Evolutionary conservation across 805 yeast genomes (phyloP).

Genomic region (Wickerhamiella parazyma): DNA sequence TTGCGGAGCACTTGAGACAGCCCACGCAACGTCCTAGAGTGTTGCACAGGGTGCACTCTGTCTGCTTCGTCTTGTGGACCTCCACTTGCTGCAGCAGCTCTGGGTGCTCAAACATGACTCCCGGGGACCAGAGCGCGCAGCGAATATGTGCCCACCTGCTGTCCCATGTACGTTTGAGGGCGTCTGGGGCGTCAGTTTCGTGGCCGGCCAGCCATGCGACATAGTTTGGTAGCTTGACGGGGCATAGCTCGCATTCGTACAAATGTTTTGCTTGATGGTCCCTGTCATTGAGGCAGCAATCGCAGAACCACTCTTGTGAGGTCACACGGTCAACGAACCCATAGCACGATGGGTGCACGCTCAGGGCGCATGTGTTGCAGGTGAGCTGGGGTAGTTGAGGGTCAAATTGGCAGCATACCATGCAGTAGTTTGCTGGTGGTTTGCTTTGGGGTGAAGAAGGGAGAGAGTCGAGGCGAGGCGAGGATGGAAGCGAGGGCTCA

Average conservation of each 20-base stretch:
- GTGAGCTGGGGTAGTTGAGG: slow-evolving; percentile 31
- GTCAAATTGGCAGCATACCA: slow-evolving; percentile 39
- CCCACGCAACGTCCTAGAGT: slow-evolving; percentile 39
- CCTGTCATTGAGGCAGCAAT: slow-evolving; percentile 57
- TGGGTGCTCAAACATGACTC: slow-evolving; percentile 33
- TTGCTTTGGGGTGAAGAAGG: no score
- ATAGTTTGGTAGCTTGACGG: slow-evolving; percentile 35
- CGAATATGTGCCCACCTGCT: slow-evolving; percentile 68
- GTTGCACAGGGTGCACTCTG: slow-evolving; percentile 30
- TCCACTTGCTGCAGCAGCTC: slow-evolving; percentile 35
- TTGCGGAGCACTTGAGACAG: slow-evolving; percentile 35
- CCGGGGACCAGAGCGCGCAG: slow-evolving; percentile 48
- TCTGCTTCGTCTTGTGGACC: slow-evolving; percentile 29
- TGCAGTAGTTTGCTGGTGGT: slow-evolving; percentile 32
- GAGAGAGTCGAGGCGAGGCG: not conserved
- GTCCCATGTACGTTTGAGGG: slow-evolving; percentile 49
- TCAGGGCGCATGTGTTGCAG: slow-evolving; percentile 55
- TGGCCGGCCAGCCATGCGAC: slow-evolving; percentile 34
- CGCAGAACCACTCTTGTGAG: slow-evolving; percentile 56
- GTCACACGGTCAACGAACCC: slow-evolving; percentile 31
- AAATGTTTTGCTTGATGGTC: slow-evolving; percentile 44
- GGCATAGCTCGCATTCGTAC: slow-evolving; percentile 57
- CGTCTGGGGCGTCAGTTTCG: slow-evolving; percentile 39
- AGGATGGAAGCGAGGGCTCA: not conserved
- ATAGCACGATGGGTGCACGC: slow-evolving; percentile 58